Conservation (phyloP, 805 yeast species). For the Candida fluviatilis region DNA sequence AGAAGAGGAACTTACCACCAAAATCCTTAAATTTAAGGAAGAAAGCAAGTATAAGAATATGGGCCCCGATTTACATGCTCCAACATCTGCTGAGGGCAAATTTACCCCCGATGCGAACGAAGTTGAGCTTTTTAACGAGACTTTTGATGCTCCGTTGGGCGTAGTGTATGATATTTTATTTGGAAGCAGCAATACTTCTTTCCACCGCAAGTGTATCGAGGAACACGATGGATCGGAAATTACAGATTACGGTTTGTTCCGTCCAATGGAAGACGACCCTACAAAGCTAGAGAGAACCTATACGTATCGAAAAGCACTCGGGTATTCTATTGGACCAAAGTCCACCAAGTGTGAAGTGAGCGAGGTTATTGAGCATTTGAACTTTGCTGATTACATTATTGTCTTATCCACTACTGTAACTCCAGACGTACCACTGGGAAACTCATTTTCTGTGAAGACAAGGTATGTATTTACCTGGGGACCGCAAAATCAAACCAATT, state of each 20-base stretch:
- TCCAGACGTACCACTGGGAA: constrained; percentile 95
- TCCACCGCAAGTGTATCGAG: constrained; percentile 35
- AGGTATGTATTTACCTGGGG: constrained; percentile 77
- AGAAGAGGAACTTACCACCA: constrained; percentile 8
- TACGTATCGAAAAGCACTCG: constrained; percentile 69
- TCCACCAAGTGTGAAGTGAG: constrained; percentile 70
- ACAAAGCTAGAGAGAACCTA: constrained; percentile 48
- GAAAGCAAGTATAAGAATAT: constrained; percentile 40
- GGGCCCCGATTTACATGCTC: constrained; percentile 64
- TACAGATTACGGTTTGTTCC: constrained; percentile 32
- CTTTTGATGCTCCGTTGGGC: constrained; percentile 72
- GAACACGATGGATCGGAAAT: constrained; percentile 46
- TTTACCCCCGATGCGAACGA: constrained; percentile 23
- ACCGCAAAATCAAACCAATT: constrained; percentile 50
- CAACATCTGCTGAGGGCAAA: constrained; percentile 46
- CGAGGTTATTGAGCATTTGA: constrained; percentile 57
- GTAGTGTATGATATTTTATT: constrained; percentile 64
- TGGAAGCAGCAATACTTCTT: constrained; percentile 49
- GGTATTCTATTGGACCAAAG: constrained; percentile 87
- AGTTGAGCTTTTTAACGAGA: constrained; percentile 46
- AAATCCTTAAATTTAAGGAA: constrained; percentile 32
- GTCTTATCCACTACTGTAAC: constrained; percentile 66
- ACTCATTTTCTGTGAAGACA: constrained; percentile 70
- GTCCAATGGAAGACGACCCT: constrained; percentile 29
- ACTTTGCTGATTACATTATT: constrained; percentile 51